A percentile compares a stretch with the other conserved stretches of the same genome.
These are phyloP conservation scores for Penicillium canariense DNA, from an alignment of 495 filamentous ascomycete species.

Conservation along the genomic window DNA sequence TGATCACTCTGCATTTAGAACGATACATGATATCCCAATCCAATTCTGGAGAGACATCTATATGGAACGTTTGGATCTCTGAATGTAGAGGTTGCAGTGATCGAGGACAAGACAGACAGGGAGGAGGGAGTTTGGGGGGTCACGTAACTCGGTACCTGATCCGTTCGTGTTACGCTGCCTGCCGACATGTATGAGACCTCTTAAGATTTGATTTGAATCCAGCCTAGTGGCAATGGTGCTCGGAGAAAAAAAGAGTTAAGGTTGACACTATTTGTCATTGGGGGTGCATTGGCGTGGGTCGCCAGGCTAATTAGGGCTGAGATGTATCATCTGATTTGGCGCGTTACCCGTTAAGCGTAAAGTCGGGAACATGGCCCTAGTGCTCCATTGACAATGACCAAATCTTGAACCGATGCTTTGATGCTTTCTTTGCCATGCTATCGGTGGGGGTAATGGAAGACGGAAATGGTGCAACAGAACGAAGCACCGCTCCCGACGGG, in stretches of 20 bases:
- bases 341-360: neutral
- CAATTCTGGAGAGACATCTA: neutral
- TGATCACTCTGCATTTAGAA: neutral
- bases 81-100: neutral
- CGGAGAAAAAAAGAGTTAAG: constrained; percentile 13
- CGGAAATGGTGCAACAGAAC: constrained; percentile 25
- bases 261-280: no score
- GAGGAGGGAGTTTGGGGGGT: neutral
- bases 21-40: constrained; percentile 8
- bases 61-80: neutral
- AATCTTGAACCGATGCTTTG: neutral
- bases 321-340: neutral
- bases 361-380: neutral
- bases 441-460: constrained; percentile 6
- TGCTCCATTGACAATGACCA: neutral
- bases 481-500: constrained; percentile 24
- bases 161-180: constrained; percentile 21
- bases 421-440: neutral
- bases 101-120: neutral
- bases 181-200: constrained; percentile 9
- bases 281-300: no score
- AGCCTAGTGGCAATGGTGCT: constrained; percentile 11
- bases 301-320: constrained; percentile 9
- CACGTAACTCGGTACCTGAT: constrained; percentile 27
- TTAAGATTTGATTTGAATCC: constrained; percentile 11